These are phyloP conservation scores for Triadica sebifera DNA, from an alignment of 345 rosid genomes.

Conservation along the genomic window DNA sequence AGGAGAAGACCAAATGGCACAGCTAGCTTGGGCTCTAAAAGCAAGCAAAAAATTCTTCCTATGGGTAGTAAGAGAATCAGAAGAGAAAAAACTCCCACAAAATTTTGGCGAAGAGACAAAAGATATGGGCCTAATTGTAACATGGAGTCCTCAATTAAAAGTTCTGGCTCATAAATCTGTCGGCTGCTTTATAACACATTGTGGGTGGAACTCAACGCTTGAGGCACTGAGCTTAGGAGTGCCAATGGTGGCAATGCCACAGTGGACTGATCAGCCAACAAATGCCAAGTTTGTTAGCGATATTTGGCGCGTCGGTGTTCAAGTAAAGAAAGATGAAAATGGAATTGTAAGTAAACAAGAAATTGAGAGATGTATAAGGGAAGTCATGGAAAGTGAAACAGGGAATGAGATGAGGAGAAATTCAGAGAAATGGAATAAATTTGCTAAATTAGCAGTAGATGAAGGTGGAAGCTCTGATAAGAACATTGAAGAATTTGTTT, in stretches of 20 bases:
- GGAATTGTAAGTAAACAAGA: background rate
- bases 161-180: constrained; percentile 17
- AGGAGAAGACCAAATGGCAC: constrained; percentile 41
- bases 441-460: constrained; percentile 43
- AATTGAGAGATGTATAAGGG: background rate
- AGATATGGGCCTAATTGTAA: background rate
- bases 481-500: background rate
- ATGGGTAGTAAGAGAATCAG: constrained; percentile 54
- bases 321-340: background rate
- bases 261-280: constrained; percentile 16
- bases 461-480: constrained; percentile 26
- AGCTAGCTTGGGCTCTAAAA: constrained; percentile 44
- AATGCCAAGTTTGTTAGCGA: constrained; percentile 29
- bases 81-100: constrained; percentile 42
- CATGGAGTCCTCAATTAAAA: constrained; percentile 10
- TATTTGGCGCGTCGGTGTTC: constrained; percentile 29
- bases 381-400: constrained; percentile 5
- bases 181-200: constrained; percentile 22
- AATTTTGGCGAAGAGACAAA: constrained; percentile 15
- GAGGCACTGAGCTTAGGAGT: constrained; percentile 30
- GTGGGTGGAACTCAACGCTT: constrained; percentile 27
- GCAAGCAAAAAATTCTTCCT: constrained; percentile 32
- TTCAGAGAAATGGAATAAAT: constrained; percentile 43
- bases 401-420: constrained; percentile 25
- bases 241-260: constrained; percentile 28